phyloP scores from a whole-genome alignment of 2,329 filamentous ascomycete species.

The Trichoderma sp. region DNA sequence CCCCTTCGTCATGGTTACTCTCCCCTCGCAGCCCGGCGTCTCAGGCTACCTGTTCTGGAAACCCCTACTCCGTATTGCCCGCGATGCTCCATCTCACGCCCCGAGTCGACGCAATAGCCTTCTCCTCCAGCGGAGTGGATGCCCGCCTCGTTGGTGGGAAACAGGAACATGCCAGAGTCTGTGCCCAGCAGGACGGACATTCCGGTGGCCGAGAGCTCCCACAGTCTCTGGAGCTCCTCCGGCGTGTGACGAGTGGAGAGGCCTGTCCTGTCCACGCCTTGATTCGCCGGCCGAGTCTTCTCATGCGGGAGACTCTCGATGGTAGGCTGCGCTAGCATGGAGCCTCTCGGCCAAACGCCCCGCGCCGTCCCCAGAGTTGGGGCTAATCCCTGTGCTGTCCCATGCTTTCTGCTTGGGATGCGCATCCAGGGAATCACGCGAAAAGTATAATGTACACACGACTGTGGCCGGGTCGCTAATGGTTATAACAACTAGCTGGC shows the following conservation, averaged over 20 bases:
- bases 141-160: constrained; percentile 5
- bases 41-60: constrained; percentile 6
- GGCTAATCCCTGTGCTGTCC: constrained; percentile 20
- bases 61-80: neutral
- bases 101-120: constrained; percentile 6
- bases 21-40: neutral
- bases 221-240: constrained; percentile 1
- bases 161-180: constrained; percentile 13
- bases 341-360: constrained; percentile 20
- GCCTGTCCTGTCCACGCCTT: neutral
- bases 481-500: constrained; percentile 39
- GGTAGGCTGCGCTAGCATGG: constrained; percentile 19
- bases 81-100: neutral
- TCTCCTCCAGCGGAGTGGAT: constrained; percentile 13
- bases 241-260: constrained; percentile 12
- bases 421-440: constrained; percentile 13
- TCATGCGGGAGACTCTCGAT: constrained; percentile 4
- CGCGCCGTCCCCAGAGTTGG: constrained; percentile 19
- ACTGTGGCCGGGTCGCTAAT: constrained; percentile 9
- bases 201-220: constrained; percentile 10
- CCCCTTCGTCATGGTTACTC: neutral
- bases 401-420: neutral
- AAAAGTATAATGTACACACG: constrained; percentile 17
- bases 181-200: constrained; percentile 5
- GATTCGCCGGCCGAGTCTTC: neutral